Base-by-base conservation (phyloP, 305 asterid species). In the Fraxinus xanthoxyloides region DNA sequence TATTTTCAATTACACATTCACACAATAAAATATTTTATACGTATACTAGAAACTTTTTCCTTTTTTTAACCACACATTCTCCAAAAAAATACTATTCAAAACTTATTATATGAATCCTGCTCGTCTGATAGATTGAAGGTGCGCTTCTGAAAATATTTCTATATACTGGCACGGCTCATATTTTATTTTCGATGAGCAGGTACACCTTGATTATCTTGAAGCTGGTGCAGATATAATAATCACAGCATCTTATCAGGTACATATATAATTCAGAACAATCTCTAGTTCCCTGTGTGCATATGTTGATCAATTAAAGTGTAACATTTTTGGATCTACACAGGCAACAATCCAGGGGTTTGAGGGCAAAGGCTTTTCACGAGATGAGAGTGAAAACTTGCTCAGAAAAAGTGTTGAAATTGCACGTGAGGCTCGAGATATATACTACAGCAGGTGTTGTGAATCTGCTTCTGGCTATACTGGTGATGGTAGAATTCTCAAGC, bases 281-380 rank as follows among this genome's bases (percentile, higher is more conserved):
- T 46, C 74, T 76, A 3, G 61, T 72, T 82, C 72, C 46, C 59
- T 35, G 23, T 30, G 80, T 73, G 43, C 15, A 7, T 35, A 73
- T 75, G 1, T 79, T 23, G 7, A 75, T 69, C 77, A 82, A 81
- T 77, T 80, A 80, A 77, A 76, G 46, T 54, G 28, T 65, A 43
- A 7, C 67, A 19, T 46, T 81, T 21, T 80, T 77, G 24, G 76
- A 82, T 85, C 85, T 67, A 81, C 76, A 51, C 90, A 96, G 99
- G 99, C 98, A 85, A 96, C 99, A 15, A 89, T 96, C 86, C 98
- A 94, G 80, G 99, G 99, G 78, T 96, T 96, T 80, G 86, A 90
- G 87, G 92, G 90, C 87, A 94, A 93, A 90, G 99, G 99, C 24
- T 89, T 88, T 86, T 88, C 97, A 73, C 79, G 10, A 32, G 97